These are phyloP conservation scores for Magnaporthiopsis poae DNA, from an alignment of 2,329 filamentous ascomycete genomes.

Conservation along the genomic window DNA sequence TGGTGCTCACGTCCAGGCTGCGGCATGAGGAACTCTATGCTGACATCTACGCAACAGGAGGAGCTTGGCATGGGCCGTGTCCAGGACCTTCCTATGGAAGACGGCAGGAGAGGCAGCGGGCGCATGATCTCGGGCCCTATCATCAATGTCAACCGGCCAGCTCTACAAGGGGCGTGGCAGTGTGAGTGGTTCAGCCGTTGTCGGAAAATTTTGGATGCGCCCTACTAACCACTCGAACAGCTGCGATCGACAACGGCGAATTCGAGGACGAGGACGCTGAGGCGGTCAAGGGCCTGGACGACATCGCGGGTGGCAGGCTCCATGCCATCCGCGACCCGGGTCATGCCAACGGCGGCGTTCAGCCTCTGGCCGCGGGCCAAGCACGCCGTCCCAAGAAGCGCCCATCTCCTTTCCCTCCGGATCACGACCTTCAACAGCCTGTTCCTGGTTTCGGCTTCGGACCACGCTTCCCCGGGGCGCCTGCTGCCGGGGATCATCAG, in stretches of 20 bases:
- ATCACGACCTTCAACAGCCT: neutral
- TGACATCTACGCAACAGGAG: neutral
- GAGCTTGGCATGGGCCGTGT: constrained; percentile 5
- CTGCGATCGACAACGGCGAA: constrained; percentile 2
- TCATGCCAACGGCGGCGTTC: constrained; percentile 3
- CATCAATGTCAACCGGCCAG: neutral
- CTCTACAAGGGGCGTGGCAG: neutral
- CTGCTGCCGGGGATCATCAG: neutral
- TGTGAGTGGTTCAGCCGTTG: neutral
- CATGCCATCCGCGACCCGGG: constrained; percentile 24
- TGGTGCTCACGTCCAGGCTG: too few species aligned
- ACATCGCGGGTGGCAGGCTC: constrained; percentile 20
- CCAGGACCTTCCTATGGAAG: constrained; percentile 4
- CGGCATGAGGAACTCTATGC: neutral
- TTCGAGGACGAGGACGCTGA: constrained; percentile 10
- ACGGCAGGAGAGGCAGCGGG: constrained; percentile 1
- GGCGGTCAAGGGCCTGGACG: constrained; percentile 7
- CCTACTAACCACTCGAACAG: neutral
- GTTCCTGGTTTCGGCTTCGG: neutral
- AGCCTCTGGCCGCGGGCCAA: neutral
- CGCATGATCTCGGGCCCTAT: neutral
- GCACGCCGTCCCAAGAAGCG: neutral
- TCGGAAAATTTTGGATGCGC: neutral
- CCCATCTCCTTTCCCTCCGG: neutral
- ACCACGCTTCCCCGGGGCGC: neutral